Percentiles rank a stretch among this genome's conserved stretches.
These are phyloP conservation scores for Moringa oleifera DNA, from an alignment of 345 rosid species.

Conservation along the genomic window DNA sequence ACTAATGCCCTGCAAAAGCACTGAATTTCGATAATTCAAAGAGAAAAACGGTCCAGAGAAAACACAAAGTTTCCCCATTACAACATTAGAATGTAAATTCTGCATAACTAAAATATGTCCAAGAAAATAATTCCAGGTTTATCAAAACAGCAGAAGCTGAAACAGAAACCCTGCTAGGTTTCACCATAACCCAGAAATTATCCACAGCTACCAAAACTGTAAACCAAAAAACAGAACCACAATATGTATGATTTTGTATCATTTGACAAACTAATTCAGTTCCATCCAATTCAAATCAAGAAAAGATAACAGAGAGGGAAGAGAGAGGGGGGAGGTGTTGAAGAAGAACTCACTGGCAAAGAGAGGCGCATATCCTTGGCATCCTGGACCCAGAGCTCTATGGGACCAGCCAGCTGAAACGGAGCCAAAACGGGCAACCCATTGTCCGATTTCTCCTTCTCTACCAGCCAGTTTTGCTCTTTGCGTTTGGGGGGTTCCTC, in stretches of 20 bases:
- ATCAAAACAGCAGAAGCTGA: too few species aligned
- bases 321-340: too few species aligned
- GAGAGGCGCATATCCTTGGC: conserved; percentile 83
- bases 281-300: not conserved
- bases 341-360: conserved; percentile 48
- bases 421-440: conserved; percentile 73
- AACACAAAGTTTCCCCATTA: too few species aligned
- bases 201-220: not conserved
- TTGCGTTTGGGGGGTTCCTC: conserved; percentile 31
- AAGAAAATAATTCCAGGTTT: too few species aligned
- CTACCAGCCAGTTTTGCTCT: conserved; percentile 40
- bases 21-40: too few species aligned
- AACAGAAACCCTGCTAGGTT: not conserved
- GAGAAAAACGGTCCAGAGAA: too few species aligned
- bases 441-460: conserved; percentile 28
- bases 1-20: too few species aligned
- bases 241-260: not conserved
- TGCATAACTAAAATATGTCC: too few species aligned
- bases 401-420: conserved; percentile 92
- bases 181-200: not conserved
- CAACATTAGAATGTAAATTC: too few species aligned
- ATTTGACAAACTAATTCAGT: not conserved
- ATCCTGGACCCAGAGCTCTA: conserved; percentile 96
- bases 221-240: not conserved
- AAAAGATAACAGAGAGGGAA: not conserved